phyloP scores from a whole-genome alignment of 2,329 filamentous ascomycete species.

The Pseudocercospora fijiensis region DNA sequence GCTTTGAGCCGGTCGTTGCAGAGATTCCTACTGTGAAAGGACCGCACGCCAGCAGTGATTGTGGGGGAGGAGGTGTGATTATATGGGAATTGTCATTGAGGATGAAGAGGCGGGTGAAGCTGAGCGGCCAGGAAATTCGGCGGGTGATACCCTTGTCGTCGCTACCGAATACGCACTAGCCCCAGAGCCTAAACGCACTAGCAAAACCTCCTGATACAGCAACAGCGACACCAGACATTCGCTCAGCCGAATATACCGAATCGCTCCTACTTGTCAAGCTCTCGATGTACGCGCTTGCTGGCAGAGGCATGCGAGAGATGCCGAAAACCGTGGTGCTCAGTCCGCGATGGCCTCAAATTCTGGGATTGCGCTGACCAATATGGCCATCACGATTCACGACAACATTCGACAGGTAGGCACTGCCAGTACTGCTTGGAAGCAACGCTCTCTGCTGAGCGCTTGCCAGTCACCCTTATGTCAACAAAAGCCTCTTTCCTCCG shows the following conservation, averaged over 20 bases:
- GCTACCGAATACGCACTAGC: neutral
- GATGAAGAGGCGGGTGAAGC: neutral
- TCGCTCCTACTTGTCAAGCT: neutral
- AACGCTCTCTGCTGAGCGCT: neutral
- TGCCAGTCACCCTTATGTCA: neutral
- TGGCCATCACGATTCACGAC: neutral
- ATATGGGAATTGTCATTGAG: neutral
- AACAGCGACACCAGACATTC: neutral
- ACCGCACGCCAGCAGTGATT: neutral
- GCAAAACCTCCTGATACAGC: too few species aligned
- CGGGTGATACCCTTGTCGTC: neutral
- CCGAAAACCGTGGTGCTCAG: neutral
- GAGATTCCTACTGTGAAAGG: neutral
- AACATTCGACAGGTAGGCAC: neutral
- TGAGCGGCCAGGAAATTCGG: neutral
- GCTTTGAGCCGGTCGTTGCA: neutral
- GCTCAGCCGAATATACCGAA: neutral
- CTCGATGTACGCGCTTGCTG: neutral
- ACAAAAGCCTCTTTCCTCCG: neutral
- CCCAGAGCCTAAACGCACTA: neutral
- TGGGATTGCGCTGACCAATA: neutral
- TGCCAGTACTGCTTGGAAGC: neutral
- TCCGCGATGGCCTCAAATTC: neutral
- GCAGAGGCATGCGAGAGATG: neutral
- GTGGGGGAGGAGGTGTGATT: neutral